Percentiles rank a stretch among this genome's conserved stretches.
Evolutionary conservation across 1,284 basidiomycete species (phyloP).

Genomic region (Cystobasidium sp.): DNA sequence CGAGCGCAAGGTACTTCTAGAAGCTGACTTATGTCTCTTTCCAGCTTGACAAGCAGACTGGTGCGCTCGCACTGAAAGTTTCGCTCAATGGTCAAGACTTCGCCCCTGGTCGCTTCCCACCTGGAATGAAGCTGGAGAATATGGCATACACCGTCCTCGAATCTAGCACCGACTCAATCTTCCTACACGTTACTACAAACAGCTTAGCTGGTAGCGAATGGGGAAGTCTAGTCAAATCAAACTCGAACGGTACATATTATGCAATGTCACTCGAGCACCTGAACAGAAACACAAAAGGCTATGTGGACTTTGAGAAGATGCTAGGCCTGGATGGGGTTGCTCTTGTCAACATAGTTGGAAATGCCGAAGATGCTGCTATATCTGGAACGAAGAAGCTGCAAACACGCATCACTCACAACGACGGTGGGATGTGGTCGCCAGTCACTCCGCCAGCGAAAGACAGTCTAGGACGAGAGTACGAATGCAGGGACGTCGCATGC

Average conservation of each 20-base stretch:
- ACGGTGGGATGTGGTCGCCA: constrained; percentile 89
- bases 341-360: constrained; percentile 85
- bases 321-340: constrained; percentile 94
- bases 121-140: constrained; percentile 82
- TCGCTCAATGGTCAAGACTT: constrained; percentile 87
- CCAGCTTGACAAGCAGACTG: constrained; percentile 67
- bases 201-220: constrained; percentile 73
- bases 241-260: constrained; percentile 98
- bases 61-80: constrained; percentile 79
- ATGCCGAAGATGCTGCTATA: constrained; percentile 74
- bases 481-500: constrained; percentile 74
- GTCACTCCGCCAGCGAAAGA: constrained; percentile 76
- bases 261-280: constrained; percentile 82
- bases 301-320: constrained; percentile 98
- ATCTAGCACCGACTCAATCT: constrained; percentile 88
- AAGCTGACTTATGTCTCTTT: constrained; percentile 37
- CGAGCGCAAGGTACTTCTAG: not conserved
- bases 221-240: constrained; percentile 93
- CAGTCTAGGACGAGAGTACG: constrained; percentile 74
- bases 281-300: constrained; percentile 84
- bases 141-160: constrained; percentile 95
- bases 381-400: constrained; percentile 78
- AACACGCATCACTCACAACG: constrained; percentile 92
- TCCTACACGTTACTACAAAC: constrained; percentile 93
- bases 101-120: constrained; percentile 85